phyloP scores from a whole-genome alignment of 495 filamentous ascomycete genomes.

The Podospora pseudoanserina region DNA sequence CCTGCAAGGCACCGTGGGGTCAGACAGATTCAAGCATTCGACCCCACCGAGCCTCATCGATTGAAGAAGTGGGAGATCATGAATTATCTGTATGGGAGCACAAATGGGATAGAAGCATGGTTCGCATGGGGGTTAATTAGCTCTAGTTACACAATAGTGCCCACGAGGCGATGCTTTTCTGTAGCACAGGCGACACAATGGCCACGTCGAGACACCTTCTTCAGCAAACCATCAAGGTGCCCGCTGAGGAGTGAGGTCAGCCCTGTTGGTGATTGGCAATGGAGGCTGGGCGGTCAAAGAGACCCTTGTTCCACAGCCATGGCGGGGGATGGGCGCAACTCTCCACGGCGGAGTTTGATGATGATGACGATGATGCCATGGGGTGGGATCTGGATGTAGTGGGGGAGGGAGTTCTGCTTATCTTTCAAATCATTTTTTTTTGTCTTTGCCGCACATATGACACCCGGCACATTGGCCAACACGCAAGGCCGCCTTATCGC shows the following conservation, averaged over 20 bases:
- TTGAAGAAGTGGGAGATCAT: not conserved
- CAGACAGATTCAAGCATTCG: not conserved
- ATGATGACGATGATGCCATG: not conserved
- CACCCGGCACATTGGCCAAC: not conserved
- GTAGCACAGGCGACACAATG: not conserved
- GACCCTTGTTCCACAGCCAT: not conserved
- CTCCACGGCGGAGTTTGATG: not conserved
- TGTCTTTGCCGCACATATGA: not conserved
- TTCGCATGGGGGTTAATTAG: not conserved
- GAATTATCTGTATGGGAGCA: not conserved
- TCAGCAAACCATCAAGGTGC: conserved; percentile 12
- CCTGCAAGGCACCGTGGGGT: conserved; percentile 6
- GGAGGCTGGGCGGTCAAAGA: not conserved
- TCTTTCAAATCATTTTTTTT: not conserved
- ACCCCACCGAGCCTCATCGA: not conserved
- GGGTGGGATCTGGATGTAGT: too few species aligned
- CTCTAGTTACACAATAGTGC: not conserved
- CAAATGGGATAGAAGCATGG: not conserved
- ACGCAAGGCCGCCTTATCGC: not conserved
- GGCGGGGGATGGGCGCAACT: not conserved
- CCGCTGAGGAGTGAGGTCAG: not conserved
- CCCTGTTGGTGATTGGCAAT: conserved; percentile 4
- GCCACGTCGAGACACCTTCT: not conserved
- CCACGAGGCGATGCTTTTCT: not conserved
- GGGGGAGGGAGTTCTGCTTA: not conserved